Evolutionary conservation across 441 rosid species (phyloP), one percentile per base, ranked within the genome.

Genomic region (Omphalea diandra): DNA sequence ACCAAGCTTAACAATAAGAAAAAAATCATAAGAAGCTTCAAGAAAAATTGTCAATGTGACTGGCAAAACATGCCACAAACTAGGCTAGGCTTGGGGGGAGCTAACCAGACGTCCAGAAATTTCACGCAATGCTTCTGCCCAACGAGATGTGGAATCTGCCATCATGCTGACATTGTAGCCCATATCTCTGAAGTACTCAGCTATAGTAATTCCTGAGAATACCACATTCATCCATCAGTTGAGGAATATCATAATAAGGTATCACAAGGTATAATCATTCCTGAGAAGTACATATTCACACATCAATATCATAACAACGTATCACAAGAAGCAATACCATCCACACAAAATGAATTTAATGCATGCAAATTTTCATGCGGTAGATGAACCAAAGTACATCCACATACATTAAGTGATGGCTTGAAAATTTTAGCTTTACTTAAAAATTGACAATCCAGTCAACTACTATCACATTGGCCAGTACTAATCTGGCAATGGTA

Each of bases 91-190:
- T 41, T 29, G 15, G 17, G 24, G 73, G 72, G 58, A 35, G 27
- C 84, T 68, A 80, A 96, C 98, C 98, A 96, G 83, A 2, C 99
- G 98, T 73, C 98, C 99, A 77, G 99, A 96, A 78, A 96, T 96
- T 90, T 96, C 98, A 86, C 97, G 97, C 89, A 91, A 81, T 78
- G 99, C 99, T 86, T 96, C 99, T 78, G 99, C 99, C 99, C 98
- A 96, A 50, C 99, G 97, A 74, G 99, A 96, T 35, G 99, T 96
- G 60, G 98, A 96, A 86, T 96, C 99, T 69, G 99, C 99, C 98
- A 96, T 96, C 99, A 96, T 96, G 79, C 99, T 93, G 73, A 96
- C 99, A 86, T 96, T 96, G 86, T 86, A 83, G 31, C 99, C 99
- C 98, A 96, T 96, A 81, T 96, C 99, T 85, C 99, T 90, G 75